Conservation (phyloP, 208 protist genomes). For the Crithidia brevicula region DNA sequence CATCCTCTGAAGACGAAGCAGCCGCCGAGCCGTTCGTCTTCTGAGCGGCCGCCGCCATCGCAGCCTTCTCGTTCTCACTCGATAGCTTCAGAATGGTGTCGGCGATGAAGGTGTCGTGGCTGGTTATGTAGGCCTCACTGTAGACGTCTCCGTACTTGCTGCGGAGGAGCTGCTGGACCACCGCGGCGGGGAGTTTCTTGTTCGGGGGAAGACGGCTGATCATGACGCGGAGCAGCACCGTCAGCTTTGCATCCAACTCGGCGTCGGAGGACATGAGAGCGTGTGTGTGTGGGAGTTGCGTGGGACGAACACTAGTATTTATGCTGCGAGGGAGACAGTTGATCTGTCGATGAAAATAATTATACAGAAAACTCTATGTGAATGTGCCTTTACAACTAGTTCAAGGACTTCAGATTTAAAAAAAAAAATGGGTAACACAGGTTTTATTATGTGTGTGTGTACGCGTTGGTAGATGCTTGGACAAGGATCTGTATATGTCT, state of each 20-base stretch:
- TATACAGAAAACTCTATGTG: no score
- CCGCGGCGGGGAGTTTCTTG: slow-evolving; percentile 69
- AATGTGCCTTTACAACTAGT: no score
- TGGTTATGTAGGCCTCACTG: slow-evolving; percentile 54
- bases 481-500: no score
- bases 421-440: not conserved
- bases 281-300: not conserved
- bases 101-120: slow-evolving; percentile 51
- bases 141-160: slow-evolving; percentile 68
- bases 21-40: not conserved
- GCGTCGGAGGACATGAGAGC: slow-evolving; percentile 33
- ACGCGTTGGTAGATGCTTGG: not conserved
- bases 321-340: no score
- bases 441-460: not conserved
- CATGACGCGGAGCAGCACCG: slow-evolving; percentile 68
- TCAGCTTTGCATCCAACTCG: slow-evolving; percentile 68
- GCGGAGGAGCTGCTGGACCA: slow-evolving; percentile 74
- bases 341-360: no score
- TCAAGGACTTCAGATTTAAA: not conserved
- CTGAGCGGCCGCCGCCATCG: slow-evolving; percentile 1
- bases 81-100: slow-evolving; percentile 51
- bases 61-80: slow-evolving; percentile 23
- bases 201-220: slow-evolving; percentile 66
- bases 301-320: not conserved
- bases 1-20: not conserved